Conservation (phyloP, 2,329 filamentous ascomycete species). For the Cytospora piceae region DNA sequence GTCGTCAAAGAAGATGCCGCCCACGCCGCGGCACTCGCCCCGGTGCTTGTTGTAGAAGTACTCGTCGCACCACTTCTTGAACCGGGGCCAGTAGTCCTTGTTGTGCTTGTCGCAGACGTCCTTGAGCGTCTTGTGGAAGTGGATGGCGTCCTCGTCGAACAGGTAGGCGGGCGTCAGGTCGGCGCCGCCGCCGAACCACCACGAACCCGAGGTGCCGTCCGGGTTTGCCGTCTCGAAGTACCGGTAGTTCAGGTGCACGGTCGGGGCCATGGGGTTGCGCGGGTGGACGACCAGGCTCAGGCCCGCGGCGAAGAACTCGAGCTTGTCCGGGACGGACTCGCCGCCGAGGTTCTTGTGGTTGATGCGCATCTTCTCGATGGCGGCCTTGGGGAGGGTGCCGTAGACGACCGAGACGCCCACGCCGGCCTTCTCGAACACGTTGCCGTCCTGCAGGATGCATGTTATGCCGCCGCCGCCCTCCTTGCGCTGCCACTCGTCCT, state of each 20-base stretch:
- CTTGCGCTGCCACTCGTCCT: conserved; percentile 85
- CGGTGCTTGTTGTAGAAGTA: conserved; percentile 97
- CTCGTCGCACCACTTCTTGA: conserved; percentile 98
- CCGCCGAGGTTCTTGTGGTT: conserved; percentile 90
- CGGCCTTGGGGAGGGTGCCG: conserved; percentile 81
- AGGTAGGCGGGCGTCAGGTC: conserved; percentile 93
- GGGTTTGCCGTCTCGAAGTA: conserved; percentile 96
- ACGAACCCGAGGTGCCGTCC: conserved; percentile 79
- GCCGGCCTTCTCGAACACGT: conserved; percentile 96
- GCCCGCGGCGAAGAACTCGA: conserved; percentile 95
- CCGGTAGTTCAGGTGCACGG: conserved; percentile 96
- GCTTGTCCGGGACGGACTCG: conserved; percentile 67
- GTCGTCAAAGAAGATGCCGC: conserved; percentile 99
- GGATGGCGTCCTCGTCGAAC: conserved; percentile 94
- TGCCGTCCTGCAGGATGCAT: conserved; percentile 92
- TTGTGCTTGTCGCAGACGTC: conserved; percentile 92
- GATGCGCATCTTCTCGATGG: conserved; percentile 89
- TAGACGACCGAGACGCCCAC: conserved; percentile 96
- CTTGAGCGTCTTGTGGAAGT: conserved; percentile 95
- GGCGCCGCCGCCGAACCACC: conserved; percentile 98
- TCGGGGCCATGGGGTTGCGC: conserved; percentile 93
- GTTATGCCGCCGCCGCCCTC: conserved; percentile 92
- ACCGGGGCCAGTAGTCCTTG: conserved; percentile 86
- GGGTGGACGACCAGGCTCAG: conserved; percentile 93
- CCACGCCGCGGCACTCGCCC: conserved; percentile 81